Conservation (phyloP, 352 stramenopile species). For the Thraustotheca clavata region DNA sequence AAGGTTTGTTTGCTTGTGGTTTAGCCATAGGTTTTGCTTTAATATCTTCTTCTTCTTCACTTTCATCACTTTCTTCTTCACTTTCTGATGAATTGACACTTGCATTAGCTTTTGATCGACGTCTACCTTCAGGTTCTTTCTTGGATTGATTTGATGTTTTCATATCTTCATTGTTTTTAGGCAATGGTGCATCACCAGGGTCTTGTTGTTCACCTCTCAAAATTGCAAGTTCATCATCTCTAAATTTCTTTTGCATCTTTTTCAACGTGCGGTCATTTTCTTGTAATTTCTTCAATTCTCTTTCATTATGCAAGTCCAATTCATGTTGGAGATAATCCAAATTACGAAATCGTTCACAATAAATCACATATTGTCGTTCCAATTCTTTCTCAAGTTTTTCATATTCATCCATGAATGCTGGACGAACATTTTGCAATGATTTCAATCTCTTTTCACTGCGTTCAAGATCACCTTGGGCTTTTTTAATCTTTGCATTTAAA, state of each 20-base stretch:
- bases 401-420: constrained; percentile 97
- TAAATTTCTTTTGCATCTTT: constrained; percentile 90
- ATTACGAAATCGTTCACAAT: constrained; percentile 93
- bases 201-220: constrained; percentile 83
- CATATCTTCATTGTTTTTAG: constrained; percentile 37
- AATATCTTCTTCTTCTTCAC: constrained; percentile 31
- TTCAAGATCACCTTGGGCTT: constrained; percentile 91
- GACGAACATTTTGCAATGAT: constrained; percentile 86
- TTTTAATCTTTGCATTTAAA: constrained; percentile 89
- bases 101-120: constrained; percentile 24
- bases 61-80: constrained; percentile 32
- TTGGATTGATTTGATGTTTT: constrained; percentile 39
- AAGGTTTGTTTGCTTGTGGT: background rate
- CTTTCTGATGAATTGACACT: constrained; percentile 8
- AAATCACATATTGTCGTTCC: constrained; percentile 92
- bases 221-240: constrained; percentile 86
- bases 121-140: constrained; percentile 35
- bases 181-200: constrained; percentile 50
- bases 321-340: constrained; percentile 95
- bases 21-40: constrained; percentile 15
- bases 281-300: constrained; percentile 80
- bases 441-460: constrained; percentile 92
- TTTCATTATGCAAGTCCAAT: constrained; percentile 81
- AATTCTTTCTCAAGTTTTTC: constrained; percentile 96
- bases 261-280: constrained; percentile 87